Evolutionary conservation across 495 filamentous ascomycete species (phyloP).

Genomic region (Penicillium robsamsonii): DNA sequence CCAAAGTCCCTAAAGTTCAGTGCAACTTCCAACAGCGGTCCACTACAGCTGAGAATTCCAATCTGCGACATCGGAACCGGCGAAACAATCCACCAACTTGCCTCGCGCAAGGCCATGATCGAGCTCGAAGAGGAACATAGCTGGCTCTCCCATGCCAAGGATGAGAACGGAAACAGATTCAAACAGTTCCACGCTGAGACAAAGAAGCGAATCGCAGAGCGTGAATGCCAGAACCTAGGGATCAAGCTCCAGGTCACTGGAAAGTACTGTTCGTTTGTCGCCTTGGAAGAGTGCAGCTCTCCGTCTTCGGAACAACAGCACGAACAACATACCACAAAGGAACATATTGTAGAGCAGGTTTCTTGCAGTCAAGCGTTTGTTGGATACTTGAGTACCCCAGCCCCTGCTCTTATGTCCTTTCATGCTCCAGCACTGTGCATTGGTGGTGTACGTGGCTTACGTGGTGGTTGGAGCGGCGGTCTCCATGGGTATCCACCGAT

Average conservation of each 20-base stretch:
- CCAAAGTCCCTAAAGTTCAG: constrained; percentile 57
- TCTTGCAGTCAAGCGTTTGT: background rate
- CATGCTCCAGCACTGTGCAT: background rate
- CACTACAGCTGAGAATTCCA: constrained; percentile 60
- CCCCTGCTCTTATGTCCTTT: background rate
- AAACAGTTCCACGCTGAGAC: constrained; percentile 46
- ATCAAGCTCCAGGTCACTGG: constrained; percentile 62
- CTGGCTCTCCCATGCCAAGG: constrained; percentile 57
- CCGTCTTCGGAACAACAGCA: background rate
- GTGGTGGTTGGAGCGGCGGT: too few relatives aligned
- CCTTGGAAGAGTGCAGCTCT: constrained; percentile 48
- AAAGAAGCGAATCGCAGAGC: constrained; percentile 55
- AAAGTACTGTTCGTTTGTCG: constrained; percentile 70
- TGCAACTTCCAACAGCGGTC: constrained; percentile 52
- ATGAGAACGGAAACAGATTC: constrained; percentile 43
- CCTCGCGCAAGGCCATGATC: constrained; percentile 61
- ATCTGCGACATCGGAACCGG: constrained; percentile 48
- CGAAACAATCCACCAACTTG: constrained; percentile 66
- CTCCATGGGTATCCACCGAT: too few relatives aligned
- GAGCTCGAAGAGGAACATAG: constrained; percentile 69
- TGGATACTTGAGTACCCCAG: too few relatives aligned
- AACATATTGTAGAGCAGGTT: background rate
- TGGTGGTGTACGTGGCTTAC: background rate
- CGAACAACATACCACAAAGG: background rate
- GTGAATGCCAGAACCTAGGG: constrained; percentile 62